phyloP scores from a whole-genome alignment of 2,329 filamentous ascomycete species.

The Monosporascus cannonballus region DNA sequence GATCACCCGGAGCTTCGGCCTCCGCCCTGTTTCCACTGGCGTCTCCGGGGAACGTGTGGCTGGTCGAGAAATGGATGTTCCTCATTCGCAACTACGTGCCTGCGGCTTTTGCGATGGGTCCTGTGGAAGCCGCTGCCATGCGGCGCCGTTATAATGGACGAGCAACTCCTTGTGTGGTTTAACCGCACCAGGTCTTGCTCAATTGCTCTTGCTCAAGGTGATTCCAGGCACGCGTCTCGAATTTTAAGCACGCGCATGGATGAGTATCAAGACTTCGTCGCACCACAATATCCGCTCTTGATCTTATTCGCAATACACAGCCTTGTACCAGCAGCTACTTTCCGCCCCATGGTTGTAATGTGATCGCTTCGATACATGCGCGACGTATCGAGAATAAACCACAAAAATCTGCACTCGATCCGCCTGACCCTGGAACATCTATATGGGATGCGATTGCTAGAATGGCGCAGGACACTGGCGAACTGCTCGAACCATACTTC shows the following conservation, averaged over 20 bases:
- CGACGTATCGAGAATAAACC: not conserved
- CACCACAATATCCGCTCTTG: not conserved
- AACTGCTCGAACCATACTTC: not conserved
- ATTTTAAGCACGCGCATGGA: not conserved
- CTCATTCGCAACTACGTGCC: not conserved
- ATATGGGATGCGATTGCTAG: not conserved
- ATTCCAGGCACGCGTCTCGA: not conserved
- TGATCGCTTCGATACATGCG: not conserved
- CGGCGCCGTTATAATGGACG: not conserved
- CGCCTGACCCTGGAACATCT: not conserved
- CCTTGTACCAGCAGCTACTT: not conserved
- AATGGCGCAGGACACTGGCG: not conserved
- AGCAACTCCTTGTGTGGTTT: not conserved
- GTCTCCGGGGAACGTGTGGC: not conserved
- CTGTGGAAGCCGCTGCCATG: not conserved
- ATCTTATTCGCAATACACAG: not conserved
- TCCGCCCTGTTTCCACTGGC: not conserved
- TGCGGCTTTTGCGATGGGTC: not conserved
- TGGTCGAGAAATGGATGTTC: not conserved
- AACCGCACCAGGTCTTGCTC: not conserved
- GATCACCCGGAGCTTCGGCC: not conserved
- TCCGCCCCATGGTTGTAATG: not conserved
- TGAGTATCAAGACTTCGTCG: not conserved
- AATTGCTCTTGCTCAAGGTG: not conserved
- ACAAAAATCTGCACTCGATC: not conserved